Percentiles rank a stretch among this genome's conserved stretches.
These are phyloP conservation scores for Ogataea sp. DNA, from an alignment of 805 yeast genomes.

Conservation along the genomic window DNA sequence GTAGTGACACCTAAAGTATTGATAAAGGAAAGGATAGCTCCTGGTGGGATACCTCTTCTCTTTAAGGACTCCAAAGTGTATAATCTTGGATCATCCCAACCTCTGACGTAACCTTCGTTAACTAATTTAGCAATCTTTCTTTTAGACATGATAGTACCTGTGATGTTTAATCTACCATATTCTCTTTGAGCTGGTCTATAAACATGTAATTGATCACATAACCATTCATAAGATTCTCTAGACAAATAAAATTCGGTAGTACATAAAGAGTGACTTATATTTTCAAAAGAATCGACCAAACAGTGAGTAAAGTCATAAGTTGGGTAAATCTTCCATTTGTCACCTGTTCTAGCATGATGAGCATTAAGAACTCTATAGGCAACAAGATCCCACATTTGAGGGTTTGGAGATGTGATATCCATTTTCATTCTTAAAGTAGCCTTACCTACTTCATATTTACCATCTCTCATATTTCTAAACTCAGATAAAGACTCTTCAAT, in stretches of 20 bases:
- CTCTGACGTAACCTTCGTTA: constrained; percentile 72
- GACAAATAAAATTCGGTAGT: constrained; percentile 91
- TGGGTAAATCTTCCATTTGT: constrained; percentile 96
- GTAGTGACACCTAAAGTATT: constrained; percentile 97
- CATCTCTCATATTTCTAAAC: constrained; percentile 89
- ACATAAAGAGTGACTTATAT: constrained; percentile 92
- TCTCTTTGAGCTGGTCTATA: constrained; percentile 99
- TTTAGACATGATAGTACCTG: constrained; percentile 92
- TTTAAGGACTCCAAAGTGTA: constrained; percentile 90
- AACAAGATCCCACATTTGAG: constrained; percentile 99
- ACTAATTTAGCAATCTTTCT: constrained; percentile 93
- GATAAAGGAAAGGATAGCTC: constrained; percentile 88
- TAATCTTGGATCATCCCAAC: constrained; percentile 98
- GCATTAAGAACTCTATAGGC: constrained; percentile 93
- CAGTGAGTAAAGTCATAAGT: constrained; percentile 99
- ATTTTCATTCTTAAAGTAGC: constrained; percentile 97
- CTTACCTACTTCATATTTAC: constrained; percentile 80
- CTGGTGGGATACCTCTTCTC: constrained; percentile 98
- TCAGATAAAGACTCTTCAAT: constrained; percentile 69
- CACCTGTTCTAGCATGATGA: constrained; percentile 94
- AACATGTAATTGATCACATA: constrained; percentile 89
- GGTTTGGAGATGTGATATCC: constrained; percentile 81
- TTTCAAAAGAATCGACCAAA: constrained; percentile 95
- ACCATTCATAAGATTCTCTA: constrained; percentile 96
- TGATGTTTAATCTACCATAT: constrained; percentile 90